A percentile compares a stretch with the other conserved stretches of the same genome.
phyloP scores from a whole-genome alignment of 2,329 filamentous ascomycete genomes.

The Fusarium camptoceras region DNA sequence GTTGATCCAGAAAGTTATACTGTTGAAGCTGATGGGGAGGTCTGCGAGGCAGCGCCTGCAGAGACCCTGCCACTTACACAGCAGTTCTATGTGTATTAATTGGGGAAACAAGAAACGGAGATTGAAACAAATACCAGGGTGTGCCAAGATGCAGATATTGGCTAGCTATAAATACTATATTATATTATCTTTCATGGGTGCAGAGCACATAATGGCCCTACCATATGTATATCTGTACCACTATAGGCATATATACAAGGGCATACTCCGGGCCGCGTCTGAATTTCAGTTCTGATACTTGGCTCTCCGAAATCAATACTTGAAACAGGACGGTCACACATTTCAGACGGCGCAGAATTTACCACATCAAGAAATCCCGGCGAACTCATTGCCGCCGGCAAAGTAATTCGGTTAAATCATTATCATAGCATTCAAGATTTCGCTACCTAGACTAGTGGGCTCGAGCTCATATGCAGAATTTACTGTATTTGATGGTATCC shows the following conservation, averaged over 20 bases:
- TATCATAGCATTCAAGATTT: neutral
- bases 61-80: slow-evolving; percentile 80
- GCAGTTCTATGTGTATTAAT: slow-evolving; percentile 79
- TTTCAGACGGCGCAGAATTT: neutral
- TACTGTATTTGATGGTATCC: slow-evolving; percentile 40
- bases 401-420: neutral
- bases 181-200: slow-evolving; percentile 10
- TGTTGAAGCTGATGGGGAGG: slow-evolving; percentile 84
- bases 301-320: neutral
- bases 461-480: slow-evolving; percentile 9
- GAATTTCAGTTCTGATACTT: slow-evolving; percentile 5
- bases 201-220: neutral
- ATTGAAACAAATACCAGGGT: slow-evolving; percentile 1
- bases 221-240: neutral
- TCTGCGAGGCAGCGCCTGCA: slow-evolving; percentile 80
- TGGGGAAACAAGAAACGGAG: neutral
- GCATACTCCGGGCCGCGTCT: slow-evolving; percentile 7
- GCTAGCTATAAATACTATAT: neutral
- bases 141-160: neutral
- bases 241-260: neutral
- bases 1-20: slow-evolving; percentile 92
- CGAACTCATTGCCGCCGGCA: neutral
- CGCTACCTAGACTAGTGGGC: neutral
- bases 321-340: slow-evolving; percentile 11
- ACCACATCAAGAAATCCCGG: neutral